phyloP scores from a whole-genome alignment of 257 asterid species.

The Coffea eugenioides region DNA sequence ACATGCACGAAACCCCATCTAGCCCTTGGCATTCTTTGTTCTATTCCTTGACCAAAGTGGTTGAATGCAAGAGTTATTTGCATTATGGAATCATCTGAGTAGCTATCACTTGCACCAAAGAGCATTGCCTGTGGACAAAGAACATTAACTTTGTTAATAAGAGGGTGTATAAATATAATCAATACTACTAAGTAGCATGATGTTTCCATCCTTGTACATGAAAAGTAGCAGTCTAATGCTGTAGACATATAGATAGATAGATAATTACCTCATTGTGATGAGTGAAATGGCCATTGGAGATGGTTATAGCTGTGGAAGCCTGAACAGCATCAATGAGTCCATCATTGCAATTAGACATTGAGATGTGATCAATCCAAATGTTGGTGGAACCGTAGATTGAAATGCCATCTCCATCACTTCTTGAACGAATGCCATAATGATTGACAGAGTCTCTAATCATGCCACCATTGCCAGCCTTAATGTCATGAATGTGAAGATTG shows the following conservation, averaged over 20 bases:
- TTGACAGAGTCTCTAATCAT: conserved; percentile 27
- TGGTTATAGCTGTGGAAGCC: conserved; percentile 36
- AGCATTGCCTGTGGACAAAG: conserved; percentile 29
- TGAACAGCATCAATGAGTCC: conserved; percentile 34
- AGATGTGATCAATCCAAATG: conserved; percentile 39
- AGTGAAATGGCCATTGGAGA: conserved; percentile 36
- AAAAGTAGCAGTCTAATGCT: neutral
- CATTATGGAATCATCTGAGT: conserved; percentile 20
- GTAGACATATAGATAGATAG: no score
- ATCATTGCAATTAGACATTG: conserved; percentile 34
- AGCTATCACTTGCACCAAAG: conserved; percentile 32
- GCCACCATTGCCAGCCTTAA: conserved; percentile 24
- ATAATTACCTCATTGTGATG: conserved; percentile 30
- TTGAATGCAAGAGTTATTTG: conserved; percentile 36
- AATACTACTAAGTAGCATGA: no score
- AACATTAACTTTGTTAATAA: neutral
- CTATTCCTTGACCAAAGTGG: conserved; percentile 35
- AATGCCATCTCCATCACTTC: conserved; percentile 42
- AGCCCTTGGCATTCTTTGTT: conserved; percentile 39
- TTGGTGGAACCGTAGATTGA: conserved; percentile 29
- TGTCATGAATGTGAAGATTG: conserved; percentile 25
- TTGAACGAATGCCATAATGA: conserved; percentile 26
- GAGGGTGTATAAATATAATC: no score
- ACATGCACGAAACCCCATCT: conserved; percentile 38
- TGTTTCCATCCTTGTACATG: neutral